phyloP scores from a whole-genome alignment of 441 rosid species.

The Croton laevigatus region DNA sequence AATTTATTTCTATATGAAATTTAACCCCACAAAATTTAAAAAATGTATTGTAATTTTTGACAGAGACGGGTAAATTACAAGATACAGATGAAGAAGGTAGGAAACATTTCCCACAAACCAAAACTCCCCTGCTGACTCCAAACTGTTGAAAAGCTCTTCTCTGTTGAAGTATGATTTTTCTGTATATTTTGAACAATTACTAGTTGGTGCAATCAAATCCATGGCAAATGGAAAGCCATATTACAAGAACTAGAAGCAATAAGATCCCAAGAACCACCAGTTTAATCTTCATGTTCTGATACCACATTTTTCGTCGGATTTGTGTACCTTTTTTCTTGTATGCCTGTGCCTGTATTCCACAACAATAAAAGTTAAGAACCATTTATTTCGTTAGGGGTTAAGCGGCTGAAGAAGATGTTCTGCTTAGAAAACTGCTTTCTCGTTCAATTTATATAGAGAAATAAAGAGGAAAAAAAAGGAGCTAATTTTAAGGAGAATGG shows the following conservation, averaged over 20 bases:
- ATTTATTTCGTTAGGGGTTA: background rate
- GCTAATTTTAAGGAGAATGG: no score
- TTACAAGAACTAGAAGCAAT: slow-evolving; percentile 60
- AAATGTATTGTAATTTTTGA: slow-evolving; percentile 3
- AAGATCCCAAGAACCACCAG: slow-evolving; percentile 73
- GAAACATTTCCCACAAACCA: background rate
- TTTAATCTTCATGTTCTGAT: slow-evolving; percentile 94
- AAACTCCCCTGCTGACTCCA: slow-evolving; percentile 12
- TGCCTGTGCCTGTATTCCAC: slow-evolving; percentile 54
- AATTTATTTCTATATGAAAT: slow-evolving; percentile 13
- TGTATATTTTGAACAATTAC: slow-evolving; percentile 1
- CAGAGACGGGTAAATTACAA: slow-evolving; percentile 15
- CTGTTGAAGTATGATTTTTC: background rate
- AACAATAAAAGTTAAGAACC: slow-evolving; percentile 6
- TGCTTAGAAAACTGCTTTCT: background rate
- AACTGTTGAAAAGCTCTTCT: slow-evolving; percentile 7
- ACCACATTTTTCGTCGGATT: slow-evolving; percentile 78
- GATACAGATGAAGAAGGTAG: slow-evolving; percentile 9
- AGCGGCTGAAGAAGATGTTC: background rate
- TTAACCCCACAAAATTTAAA: background rate
- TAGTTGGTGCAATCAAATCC: slow-evolving; percentile 77
- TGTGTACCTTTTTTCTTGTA: slow-evolving; percentile 68
- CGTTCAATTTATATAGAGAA: no score
- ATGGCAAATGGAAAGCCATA: slow-evolving; percentile 81
- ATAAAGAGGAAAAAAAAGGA: no score